Evolutionary conservation across 495 filamentous ascomycete genomes (phyloP), one percentile per base, ranked within the genome.

Genomic region (Penicillium lividum): DNA sequence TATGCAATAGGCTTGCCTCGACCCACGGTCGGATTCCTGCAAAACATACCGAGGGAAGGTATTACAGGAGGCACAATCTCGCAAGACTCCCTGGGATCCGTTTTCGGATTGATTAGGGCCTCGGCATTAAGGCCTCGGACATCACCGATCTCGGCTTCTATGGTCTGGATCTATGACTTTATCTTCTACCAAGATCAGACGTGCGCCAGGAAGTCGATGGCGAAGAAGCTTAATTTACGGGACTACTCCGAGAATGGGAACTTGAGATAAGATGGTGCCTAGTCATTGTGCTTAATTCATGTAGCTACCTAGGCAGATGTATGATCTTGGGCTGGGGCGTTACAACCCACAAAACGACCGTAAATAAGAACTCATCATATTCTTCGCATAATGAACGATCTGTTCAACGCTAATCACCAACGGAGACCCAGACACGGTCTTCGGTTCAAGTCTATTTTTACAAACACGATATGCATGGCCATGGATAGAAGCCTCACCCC

Each of bases 361-460:
- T 27, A 15, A 31, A 49, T 38, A 40, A 57, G 44, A 28, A 73
- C 64, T 74, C 69, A 68, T 77, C 64, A 73, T 75, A 75, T 75
- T 75, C 64, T 71, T 67, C 66, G 53, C 67, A 70, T 72, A 69
- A 73, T 67, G 63, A 71, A 68, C 71, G 57, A 67, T 40, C 60
- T 64, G 59, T 64, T 63, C 61, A 71, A 67, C 72, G 74, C 73
- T 74, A 77, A 77, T 75, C 69, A 67, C 71, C 70, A 71, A 68
- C 62, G 69, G 55, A 60, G 67, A 71, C 63, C 62, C 58, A 60
- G 67, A 63, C 62, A 45, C 46, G 63, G 63, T 54, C 51, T 61
- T 61, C 69, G 53, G 52, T 61, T 59, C 64, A 73, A 76, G 68
- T 77, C 74, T 77, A 77, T 73, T 75, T 77, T 75, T 77, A 75